phyloP scores from a whole-genome alignment of 2,329 filamentous ascomycete species.

The Hypoxylon sp. region DNA sequence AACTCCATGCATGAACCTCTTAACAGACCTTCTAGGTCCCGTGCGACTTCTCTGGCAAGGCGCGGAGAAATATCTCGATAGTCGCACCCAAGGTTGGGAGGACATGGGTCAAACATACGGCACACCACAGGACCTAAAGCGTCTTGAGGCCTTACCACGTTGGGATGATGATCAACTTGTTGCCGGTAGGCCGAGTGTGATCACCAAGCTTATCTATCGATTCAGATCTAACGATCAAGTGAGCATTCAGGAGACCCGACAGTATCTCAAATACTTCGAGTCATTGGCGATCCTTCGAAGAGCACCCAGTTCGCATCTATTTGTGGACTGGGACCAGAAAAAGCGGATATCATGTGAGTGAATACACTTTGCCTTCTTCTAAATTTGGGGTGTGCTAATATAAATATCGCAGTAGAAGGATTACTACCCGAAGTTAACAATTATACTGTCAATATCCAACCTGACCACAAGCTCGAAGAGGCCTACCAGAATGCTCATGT shows the following conservation, averaged over 20 bases:
- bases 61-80: constrained; percentile 29
- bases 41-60: constrained; percentile 39
- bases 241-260: constrained; percentile 36
- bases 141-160: constrained; percentile 15
- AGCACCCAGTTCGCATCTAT: constrained; percentile 40
- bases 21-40: constrained; percentile 40
- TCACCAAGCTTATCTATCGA: constrained; percentile 34
- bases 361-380: not conserved
- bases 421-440: constrained; percentile 40
- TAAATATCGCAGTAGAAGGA: constrained; percentile 35
- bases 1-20: constrained; percentile 41
- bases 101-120: constrained; percentile 8
- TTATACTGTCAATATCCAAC: constrained; percentile 39
- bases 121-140: constrained; percentile 6
- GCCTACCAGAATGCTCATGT: constrained; percentile 40
- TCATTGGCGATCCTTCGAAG: constrained; percentile 42
- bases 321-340: constrained; percentile 32
- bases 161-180: constrained; percentile 34
- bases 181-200: constrained; percentile 36
- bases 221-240: not conserved
- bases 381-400: not conserved
- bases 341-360: constrained; percentile 26
- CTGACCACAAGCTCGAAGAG: constrained; percentile 21
- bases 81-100: not conserved
- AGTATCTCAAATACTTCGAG: constrained; percentile 41